Percentiles rank a stretch among this genome's conserved stretches.
phyloP scores from a whole-genome alignment of 2,329 filamentous ascomycete species.

The Zasmidium angulare region DNA sequence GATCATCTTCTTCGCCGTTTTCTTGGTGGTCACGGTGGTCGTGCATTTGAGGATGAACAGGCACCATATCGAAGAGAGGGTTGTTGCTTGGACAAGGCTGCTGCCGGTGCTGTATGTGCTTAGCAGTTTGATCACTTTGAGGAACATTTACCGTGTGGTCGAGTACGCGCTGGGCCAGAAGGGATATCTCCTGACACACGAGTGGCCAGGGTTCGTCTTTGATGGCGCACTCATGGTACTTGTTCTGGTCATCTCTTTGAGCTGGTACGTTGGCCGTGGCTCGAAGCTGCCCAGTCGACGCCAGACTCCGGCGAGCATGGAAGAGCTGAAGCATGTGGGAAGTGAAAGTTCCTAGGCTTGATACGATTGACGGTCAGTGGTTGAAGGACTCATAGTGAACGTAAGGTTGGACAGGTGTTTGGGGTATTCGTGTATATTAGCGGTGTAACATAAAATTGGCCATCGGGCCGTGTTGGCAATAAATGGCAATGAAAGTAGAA shows the following conservation, averaged over 20 bases:
- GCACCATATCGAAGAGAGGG: neutral
- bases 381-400: neutral
- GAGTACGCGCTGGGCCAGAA: conserved; percentile 49
- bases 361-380: neutral
- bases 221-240: conserved; percentile 43
- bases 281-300: neutral
- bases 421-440: too few relatives aligned
- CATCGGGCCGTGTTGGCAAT: too few relatives aligned
- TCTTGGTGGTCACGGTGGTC: conserved; percentile 49
- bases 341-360: neutral
- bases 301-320: neutral
- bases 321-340: neutral
- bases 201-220: conserved; percentile 47
- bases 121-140: conserved; percentile 44
- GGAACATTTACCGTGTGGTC: conserved; percentile 49
- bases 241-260: neutral
- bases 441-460: too few relatives aligned
- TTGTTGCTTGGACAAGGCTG: conserved; percentile 37
- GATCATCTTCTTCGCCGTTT: conserved; percentile 58
- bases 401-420: too few relatives aligned
- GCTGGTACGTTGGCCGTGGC: neutral
- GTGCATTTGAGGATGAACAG: conserved; percentile 49
- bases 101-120: conserved; percentile 41
- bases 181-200: conserved; percentile 44
- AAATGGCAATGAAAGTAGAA: too few relatives aligned